Conservation (phyloP, 78 protist genomes). For the Planoprotostelium fungivorum region DNA sequence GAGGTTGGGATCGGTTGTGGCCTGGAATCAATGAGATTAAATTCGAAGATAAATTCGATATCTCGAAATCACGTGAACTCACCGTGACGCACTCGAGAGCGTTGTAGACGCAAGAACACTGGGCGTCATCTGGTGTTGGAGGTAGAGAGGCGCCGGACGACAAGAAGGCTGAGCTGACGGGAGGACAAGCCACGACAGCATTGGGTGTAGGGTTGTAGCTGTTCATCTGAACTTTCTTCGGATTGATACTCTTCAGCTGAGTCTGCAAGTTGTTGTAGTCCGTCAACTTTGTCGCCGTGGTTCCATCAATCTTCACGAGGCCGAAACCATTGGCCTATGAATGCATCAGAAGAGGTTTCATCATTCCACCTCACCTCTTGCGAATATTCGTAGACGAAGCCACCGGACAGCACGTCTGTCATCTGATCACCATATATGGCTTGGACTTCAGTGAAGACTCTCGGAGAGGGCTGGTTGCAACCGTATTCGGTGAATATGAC, state of each 20-base stretch:
- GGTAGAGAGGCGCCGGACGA: background rate
- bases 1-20: background rate
- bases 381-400: background rate
- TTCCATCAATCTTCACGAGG: background rate
- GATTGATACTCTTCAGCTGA: background rate
- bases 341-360: background rate
- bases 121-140: background rate
- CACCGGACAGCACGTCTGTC: background rate
- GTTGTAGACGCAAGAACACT: background rate
- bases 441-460: background rate
- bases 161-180: background rate
- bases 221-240: background rate
- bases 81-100: background rate
- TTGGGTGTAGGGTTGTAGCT: background rate
- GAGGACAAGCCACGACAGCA: background rate
- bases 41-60: too few species aligned
- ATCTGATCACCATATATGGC: background rate
- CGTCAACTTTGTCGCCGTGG: background rate
- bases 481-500: background rate
- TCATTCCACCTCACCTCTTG: background rate
- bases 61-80: too few species aligned
- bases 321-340: background rate
- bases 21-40: too few species aligned
- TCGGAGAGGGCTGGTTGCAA: background rate
- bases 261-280: background rate